These are phyloP conservation scores for Syzygium oleosum DNA, from an alignment of 345 rosid species.

Conservation along the genomic window DNA sequence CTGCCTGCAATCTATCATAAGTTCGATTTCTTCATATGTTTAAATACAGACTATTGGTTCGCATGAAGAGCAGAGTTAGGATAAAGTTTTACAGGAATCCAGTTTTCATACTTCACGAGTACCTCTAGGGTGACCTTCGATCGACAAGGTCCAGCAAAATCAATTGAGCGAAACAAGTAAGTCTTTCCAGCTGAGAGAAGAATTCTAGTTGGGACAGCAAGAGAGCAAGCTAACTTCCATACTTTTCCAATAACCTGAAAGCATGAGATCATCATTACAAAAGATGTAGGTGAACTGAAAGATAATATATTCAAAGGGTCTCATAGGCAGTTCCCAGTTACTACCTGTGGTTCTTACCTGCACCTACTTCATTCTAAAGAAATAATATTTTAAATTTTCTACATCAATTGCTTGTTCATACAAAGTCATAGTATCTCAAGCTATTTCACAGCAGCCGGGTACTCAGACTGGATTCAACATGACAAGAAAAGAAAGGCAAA, in stretches of 20 bases:
- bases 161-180: slow-evolving; percentile 51
- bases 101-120: neutral
- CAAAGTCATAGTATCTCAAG: neutral
- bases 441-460: neutral
- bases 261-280: neutral
- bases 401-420: neutral
- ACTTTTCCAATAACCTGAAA: slow-evolving; percentile 57
- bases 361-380: neutral
- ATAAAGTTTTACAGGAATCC: neutral
- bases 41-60: neutral
- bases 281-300: neutral
- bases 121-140: slow-evolving; percentile 68
- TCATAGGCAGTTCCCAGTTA: neutral
- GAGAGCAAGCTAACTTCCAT: slow-evolving; percentile 78
- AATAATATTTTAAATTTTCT: neutral
- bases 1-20: slow-evolving; percentile 26
- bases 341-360: neutral
- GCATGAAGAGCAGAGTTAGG: neutral
- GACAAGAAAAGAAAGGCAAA: neutral
- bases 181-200: slow-evolving; percentile 45
- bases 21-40: neutral
- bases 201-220: slow-evolving; percentile 30
- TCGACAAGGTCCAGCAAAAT: slow-evolving; percentile 70
- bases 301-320: neutral
- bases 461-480: neutral